These are phyloP conservation scores for Kodamaea hsintzibuensis DNA, from an alignment of 805 yeast species.

Conservation along the genomic window DNA sequence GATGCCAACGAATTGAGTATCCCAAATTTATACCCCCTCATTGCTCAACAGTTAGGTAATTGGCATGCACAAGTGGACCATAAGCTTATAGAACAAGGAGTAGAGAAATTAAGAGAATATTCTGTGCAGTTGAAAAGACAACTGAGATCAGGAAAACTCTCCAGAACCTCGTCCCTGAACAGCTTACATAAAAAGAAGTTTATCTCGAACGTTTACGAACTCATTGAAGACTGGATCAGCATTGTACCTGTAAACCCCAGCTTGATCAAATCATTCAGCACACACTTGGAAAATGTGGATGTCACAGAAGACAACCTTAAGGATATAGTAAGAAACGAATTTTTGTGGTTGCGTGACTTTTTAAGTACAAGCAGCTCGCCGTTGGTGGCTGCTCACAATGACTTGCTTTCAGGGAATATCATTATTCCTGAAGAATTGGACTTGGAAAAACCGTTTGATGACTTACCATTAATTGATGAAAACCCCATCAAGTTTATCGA, in stretches of 20 bases:
- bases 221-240: constrained; percentile 61
- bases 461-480: constrained; percentile 19
- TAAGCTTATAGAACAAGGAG: constrained; percentile 48
- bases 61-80: constrained; percentile 60
- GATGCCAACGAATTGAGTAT: constrained; percentile 53
- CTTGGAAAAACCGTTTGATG: constrained; percentile 13
- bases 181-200: constrained; percentile 24
- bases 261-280: constrained; percentile 35
- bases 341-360: constrained; percentile 51
- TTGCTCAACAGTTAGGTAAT: constrained; percentile 67
- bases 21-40: constrained; percentile 50
- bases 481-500: constrained; percentile 62
- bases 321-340: constrained; percentile 48
- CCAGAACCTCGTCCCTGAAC: constrained; percentile 4
- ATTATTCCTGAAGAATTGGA: constrained; percentile 50
- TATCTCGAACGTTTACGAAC: constrained; percentile 56
- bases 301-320: constrained; percentile 29
- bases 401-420: constrained; percentile 71
- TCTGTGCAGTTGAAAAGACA: constrained; percentile 18
- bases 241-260: constrained; percentile 55
- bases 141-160: background rate
- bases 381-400: constrained; percentile 67
- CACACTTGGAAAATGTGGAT: constrained; percentile 25
- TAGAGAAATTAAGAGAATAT: constrained; percentile 37
- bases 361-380: constrained; percentile 48